Percentiles rank a stretch among this genome's conserved stretches.
Conservation (phyloP, 495 filamentous ascomycete genomes). For the Paragyromitra xinjiangensis region DNA sequence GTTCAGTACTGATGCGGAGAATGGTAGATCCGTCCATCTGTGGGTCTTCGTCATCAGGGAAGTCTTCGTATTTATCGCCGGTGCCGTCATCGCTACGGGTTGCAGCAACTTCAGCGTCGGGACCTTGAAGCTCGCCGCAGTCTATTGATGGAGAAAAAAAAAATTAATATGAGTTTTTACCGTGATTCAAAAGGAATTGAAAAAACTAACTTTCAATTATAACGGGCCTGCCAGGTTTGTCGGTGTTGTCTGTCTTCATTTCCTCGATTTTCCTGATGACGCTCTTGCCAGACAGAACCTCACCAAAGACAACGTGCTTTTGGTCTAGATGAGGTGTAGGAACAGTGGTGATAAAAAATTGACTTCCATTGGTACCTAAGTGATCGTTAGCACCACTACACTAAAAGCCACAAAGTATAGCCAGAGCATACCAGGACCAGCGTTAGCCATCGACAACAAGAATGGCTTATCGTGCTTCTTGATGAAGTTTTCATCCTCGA, state of each 20-base stretch:
- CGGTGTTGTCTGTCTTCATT: constrained; percentile 73
- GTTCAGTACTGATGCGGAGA: constrained; percentile 79
- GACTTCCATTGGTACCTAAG: constrained; percentile 86
- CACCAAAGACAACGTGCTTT: constrained; percentile 98
- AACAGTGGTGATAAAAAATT: constrained; percentile 98
- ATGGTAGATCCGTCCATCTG: constrained; percentile 71
- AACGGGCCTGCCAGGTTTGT: constrained; percentile 80
- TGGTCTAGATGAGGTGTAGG: constrained; percentile 90
- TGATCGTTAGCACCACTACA: constrained; percentile 10
- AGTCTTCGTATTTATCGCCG: constrained; percentile 95
- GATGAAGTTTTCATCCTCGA: constrained; percentile 95
- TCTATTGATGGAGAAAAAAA: constrained; percentile 60
- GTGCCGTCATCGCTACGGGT: constrained; percentile 76
- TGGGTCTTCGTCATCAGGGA: constrained; percentile 81
- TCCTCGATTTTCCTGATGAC: constrained; percentile 91
- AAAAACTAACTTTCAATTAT: constrained; percentile 68
- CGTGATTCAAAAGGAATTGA: not conserved
- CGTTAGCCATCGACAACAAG: constrained; percentile 96
- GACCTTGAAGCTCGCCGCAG: constrained; percentile 83
- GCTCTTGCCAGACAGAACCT: constrained; percentile 91
- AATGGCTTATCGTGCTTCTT: constrained; percentile 94
- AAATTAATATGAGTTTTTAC: constrained; percentile 15
- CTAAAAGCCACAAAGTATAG: not conserved
- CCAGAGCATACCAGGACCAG: constrained; percentile 78
- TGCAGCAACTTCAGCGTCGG: constrained; percentile 69